Percentiles rank a stretch among this genome's conserved stretches.
phyloP scores from a whole-genome alignment of 73 alveolate species.

The Uronychia setigera region DNA sequence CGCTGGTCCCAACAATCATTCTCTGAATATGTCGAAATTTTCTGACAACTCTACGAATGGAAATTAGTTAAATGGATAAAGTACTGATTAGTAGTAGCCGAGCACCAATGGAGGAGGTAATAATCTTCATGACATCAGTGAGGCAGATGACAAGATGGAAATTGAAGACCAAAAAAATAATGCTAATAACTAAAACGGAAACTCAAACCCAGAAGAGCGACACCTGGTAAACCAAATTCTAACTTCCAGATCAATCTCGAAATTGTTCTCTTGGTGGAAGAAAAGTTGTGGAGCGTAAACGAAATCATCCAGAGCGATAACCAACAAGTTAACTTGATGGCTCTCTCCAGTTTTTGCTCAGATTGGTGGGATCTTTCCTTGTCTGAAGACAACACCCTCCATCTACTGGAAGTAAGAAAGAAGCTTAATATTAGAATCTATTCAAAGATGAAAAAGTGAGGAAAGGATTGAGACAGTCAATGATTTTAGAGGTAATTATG shows the following conservation, averaged over 20 bases:
- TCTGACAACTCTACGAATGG: not conserved
- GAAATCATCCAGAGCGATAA: not conserved
- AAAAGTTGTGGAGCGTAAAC: not conserved
- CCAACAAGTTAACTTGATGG: not conserved
- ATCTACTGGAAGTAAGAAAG: conserved; percentile 9
- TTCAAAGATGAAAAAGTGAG: conserved; percentile 41
- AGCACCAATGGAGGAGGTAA: no score
- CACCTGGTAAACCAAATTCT: not conserved
- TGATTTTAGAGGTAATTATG: conserved; percentile 27
- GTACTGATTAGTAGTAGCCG: no score
- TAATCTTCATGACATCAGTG: no score
- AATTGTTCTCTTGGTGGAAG: not conserved
- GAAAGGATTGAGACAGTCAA: conserved; percentile 24
- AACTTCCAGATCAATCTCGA: not conserved
- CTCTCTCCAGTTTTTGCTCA: conserved; percentile 30
- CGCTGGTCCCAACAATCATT: not conserved
- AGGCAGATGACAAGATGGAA: not conserved
- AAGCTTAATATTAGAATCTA: not conserved
- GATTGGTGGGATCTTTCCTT: conserved; percentile 62
- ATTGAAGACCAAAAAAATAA: not conserved
- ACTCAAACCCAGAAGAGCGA: not conserved
- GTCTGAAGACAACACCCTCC: conserved; percentile 40
- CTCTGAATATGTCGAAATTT: not conserved
- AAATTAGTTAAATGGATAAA: no score
- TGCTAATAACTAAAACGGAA: not conserved